Evolutionary conservation across 257 asterid species (phyloP).

Genomic region (Solanum arcanum): DNA sequence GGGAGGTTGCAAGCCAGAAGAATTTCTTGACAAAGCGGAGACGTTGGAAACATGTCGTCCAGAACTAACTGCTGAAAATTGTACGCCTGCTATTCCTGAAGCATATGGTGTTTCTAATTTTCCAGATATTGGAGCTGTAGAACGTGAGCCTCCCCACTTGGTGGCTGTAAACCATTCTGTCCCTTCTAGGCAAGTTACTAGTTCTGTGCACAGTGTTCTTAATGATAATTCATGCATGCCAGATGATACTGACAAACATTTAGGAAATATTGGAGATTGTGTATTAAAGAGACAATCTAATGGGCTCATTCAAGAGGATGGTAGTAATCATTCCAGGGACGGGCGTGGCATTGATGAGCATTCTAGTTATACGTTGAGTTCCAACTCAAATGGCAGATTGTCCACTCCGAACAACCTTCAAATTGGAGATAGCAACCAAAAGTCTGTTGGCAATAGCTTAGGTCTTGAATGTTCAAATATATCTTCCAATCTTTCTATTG

Average conservation of each 20-base stretch:
- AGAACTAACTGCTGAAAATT: constrained; percentile 15
- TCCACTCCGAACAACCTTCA: constrained; percentile 7
- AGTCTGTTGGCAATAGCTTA: constrained; percentile 4
- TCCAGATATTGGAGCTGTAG: constrained; percentile 15
- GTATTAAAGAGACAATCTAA: constrained; percentile 25
- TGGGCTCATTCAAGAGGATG: constrained; percentile 28
- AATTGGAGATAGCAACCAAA: constrained; percentile 9
- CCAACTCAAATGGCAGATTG: constrained; percentile 1
- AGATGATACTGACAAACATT: constrained; percentile 10
- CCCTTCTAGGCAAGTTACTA: neutral
- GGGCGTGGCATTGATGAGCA: constrained; percentile 7
- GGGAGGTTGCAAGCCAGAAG: constrained; percentile 16
- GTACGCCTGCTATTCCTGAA: constrained; percentile 4
- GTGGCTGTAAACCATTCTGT: constrained; percentile 8
- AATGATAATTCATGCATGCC: constrained; percentile 11
- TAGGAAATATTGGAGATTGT: constrained; percentile 10
- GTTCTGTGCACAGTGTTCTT: constrained; percentile 18
- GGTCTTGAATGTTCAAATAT: neutral
- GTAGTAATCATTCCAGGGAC: constrained; percentile 11
- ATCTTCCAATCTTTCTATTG: constrained; percentile 4
- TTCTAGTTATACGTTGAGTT: constrained; percentile 6
- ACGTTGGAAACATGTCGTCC: constrained; percentile 10
- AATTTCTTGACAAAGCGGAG: constrained; percentile 15
- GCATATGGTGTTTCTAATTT: constrained; percentile 1
- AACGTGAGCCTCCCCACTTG: constrained; percentile 13